Evolutionary conservation across 371 early-diverging fungal genomes (phyloP).

Genomic region (Mortierella sp.): DNA sequence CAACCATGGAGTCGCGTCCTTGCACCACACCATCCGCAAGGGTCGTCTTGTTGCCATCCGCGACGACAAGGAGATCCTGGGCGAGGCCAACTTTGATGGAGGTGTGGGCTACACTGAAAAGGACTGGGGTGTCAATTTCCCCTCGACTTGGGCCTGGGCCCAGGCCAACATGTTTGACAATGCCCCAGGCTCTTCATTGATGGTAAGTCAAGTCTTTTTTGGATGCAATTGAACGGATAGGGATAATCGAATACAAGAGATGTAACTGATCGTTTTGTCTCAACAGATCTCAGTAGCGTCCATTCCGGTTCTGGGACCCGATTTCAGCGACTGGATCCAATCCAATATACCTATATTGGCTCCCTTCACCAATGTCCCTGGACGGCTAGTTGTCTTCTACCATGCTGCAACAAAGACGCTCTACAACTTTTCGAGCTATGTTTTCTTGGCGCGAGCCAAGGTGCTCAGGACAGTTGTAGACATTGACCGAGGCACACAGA

Average conservation of each 20-base stretch:
- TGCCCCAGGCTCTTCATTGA: constrained; percentile 42
- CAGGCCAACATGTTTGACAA: constrained; percentile 54
- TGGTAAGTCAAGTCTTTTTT: constrained; percentile 17
- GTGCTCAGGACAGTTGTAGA: constrained; percentile 17
- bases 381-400: constrained; percentile 35
- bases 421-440: constrained; percentile 51
- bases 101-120: constrained; percentile 59
- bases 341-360: constrained; percentile 20
- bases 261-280: background rate
- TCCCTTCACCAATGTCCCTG: constrained; percentile 18
- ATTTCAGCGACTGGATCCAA: constrained; percentile 21
- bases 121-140: constrained; percentile 61
- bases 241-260: background rate
- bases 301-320: constrained; percentile 37
- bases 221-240: background rate
- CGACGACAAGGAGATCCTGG: background rate
- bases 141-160: constrained; percentile 59
- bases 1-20: constrained; percentile 58
- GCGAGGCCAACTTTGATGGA: constrained; percentile 22
- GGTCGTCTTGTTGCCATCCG: constrained; percentile 26
- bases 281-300: constrained; percentile 35
- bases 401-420: constrained; percentile 34
- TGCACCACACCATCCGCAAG: constrained; percentile 40
- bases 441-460: constrained; percentile 11
- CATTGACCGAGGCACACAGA: constrained; percentile 10